phyloP scores from a whole-genome alignment of 768 basidiomycete genomes.

The Mycena floridula region DNA sequence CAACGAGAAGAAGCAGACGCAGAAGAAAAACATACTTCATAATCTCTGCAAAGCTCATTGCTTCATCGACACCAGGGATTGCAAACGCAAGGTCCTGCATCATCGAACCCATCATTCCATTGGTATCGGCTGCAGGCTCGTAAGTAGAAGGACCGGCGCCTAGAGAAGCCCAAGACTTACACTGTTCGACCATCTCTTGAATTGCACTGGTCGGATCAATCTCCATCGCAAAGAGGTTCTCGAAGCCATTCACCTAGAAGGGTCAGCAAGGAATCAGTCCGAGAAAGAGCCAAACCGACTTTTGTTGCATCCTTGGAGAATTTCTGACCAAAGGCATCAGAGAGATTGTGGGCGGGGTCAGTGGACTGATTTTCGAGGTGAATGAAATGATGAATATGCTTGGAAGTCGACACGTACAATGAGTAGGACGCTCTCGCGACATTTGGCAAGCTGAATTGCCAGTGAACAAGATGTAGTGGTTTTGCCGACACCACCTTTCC shows the following conservation, averaged over 20 bases:
- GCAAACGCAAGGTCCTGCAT: slow-evolving; percentile 99
- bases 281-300: too few species aligned
- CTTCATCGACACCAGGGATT: slow-evolving; percentile 98
- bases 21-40: slow-evolving; percentile 74
- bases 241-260: slow-evolving; percentile 96
- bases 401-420: slow-evolving; percentile 47
- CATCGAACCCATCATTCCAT: slow-evolving; percentile 97
- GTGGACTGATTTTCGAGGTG: slow-evolving; percentile 60
- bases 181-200: slow-evolving; percentile 98
- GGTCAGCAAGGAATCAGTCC: too few species aligned
- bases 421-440: slow-evolving; percentile 91
- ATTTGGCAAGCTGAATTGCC: slow-evolving; percentile 90
- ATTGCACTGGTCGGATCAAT: slow-evolving; percentile 97
- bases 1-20: slow-evolving; percentile 1
- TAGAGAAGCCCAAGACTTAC: slow-evolving; percentile 37
- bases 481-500: slow-evolving; percentile 99
- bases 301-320: slow-evolving; percentile 98
- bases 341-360: slow-evolving; percentile 99
- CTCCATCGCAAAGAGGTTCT: slow-evolving; percentile 97
- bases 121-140: slow-evolving; percentile 59
- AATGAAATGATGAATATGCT: not conserved
- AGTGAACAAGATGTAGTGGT: slow-evolving; percentile 97
- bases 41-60: slow-evolving; percentile 99
- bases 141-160: not conserved
- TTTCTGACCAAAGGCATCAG: slow-evolving; percentile 98